A percentile compares a stretch with the other conserved stretches of the same genome.
Evolutionary conservation across 192 early-diverging fungal genomes (phyloP).

Genomic region (Coemansia sp.): DNA sequence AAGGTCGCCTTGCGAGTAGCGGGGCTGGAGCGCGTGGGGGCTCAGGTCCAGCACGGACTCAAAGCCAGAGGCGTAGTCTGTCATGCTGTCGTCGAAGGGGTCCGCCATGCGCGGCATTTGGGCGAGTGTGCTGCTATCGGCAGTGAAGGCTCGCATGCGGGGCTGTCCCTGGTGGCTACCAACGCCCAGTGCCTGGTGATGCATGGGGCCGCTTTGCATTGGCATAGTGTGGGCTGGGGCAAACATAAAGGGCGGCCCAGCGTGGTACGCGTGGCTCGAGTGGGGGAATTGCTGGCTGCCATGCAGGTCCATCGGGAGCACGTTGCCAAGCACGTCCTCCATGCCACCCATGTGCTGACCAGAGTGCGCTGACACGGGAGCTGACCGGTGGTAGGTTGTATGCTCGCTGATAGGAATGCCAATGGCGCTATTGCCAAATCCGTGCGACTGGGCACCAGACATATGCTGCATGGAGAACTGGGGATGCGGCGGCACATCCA

Average conservation of each 20-base stretch:
- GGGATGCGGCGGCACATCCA: conserved; percentile 18
- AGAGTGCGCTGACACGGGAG: background rate
- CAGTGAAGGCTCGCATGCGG: conserved; percentile 34
- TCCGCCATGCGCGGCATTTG: conserved; percentile 1
- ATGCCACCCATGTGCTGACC: background rate
- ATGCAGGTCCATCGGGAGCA: conserved; percentile 23
- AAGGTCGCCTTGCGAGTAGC: background rate
- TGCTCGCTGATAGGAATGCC: conserved; percentile 27
- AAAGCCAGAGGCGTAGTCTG: background rate
- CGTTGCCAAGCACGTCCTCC: conserved; percentile 20
- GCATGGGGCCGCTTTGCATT: conserved; percentile 3
- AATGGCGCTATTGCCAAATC: conserved; percentile 37
- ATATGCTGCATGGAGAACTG: conserved; percentile 15
- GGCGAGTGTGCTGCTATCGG: conserved; percentile 25
- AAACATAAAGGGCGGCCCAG: conserved; percentile 2
- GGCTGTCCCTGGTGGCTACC: background rate
- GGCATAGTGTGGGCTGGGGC: background rate
- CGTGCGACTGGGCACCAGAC: conserved; percentile 3
- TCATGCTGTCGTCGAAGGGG: conserved; percentile 4
- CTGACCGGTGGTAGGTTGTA: background rate
- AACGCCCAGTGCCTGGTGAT: background rate
- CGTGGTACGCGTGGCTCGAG: conserved; percentile 11
- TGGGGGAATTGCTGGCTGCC: conserved; percentile 13
- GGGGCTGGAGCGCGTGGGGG: background rate
- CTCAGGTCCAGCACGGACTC: background rate